Evolutionary conservation across 164 flowering plant species (phyloP), one percentile per base, ranked within the genome.

Genomic region (Brasenia schreberi): DNA sequence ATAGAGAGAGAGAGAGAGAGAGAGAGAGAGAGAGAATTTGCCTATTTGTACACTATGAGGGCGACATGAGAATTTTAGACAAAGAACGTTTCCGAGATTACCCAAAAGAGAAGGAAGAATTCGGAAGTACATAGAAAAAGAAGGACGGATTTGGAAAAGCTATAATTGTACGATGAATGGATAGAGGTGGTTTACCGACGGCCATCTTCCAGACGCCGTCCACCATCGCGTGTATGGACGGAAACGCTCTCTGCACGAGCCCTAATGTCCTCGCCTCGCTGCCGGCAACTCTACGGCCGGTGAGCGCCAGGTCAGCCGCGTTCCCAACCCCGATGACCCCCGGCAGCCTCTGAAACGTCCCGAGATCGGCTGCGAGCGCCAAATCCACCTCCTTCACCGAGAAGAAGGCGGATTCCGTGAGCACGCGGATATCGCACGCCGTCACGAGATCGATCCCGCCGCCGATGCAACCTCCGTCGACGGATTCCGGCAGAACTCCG

Each of bases 301-400:
- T 88, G 74, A 92, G 63, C 5, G 96, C 94, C 78, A 95, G 60
- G 69, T 92, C 99, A 75, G 81, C 66, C 0, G 97, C 92, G 53
- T 83, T 84, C 0, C 92, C 97, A 66, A 69, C 82, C 52, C 97
- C 97, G 5, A 95, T 87, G 59, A 95, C 87, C 6, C 64, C 62
- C 18, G 99, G 97, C 65, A 95, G 68, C 82, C 99, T 81, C 87
- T 95, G 97, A 6, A 95, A 79, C 63, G 96, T 78, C 64, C 97
- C 97, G 4, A 95, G 75, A 79, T 95, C 97, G 18, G 97, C 94
- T 4, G 81, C 70, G 62, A 95, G 74, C 23, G 74, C 99, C 78
- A 88, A 61, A 72, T 95, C 97, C 49, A 95, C 96, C 76, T 92
- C 97, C 80, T 88, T 95, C 66, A 92, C 97, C 17, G 81, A 73